These are phyloP conservation scores for Aegilops umbellulata DNA, from an alignment of 176 grass and related monocot genomes.

Conservation along the genomic window DNA sequence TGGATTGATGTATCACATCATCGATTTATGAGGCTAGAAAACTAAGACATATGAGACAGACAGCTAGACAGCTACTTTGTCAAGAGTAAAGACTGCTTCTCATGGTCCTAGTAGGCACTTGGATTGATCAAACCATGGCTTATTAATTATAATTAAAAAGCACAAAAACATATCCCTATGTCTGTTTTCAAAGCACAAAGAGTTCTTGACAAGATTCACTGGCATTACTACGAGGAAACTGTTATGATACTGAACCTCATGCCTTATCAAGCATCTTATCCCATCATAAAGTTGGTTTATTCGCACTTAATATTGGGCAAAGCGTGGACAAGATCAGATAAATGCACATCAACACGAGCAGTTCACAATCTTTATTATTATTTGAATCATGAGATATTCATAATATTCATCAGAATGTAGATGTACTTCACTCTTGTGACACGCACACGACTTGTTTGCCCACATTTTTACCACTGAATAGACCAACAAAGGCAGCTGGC, in stretches of 20 bases:
- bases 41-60: not conserved
- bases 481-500: slow-evolving; percentile 62
- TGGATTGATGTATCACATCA: not conserved
- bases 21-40: not conserved
- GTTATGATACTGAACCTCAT: too few relatives aligned
- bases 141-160: too few relatives aligned
- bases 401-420: not conserved
- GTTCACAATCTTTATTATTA: not conserved
- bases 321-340: not conserved
- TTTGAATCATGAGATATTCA: not conserved
- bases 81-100: not conserved
- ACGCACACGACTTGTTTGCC: slow-evolving; percentile 69
- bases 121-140: not conserved
- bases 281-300: too few relatives aligned
- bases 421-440: slow-evolving; percentile 30
- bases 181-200: too few relatives aligned
- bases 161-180: too few relatives aligned
- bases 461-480: slow-evolving; percentile 79
- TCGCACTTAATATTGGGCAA: too few relatives aligned
- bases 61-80: not conserved
- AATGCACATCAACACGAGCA: too few relatives aligned
- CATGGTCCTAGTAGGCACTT: not conserved
- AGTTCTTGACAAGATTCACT: too few relatives aligned
- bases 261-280: too few relatives aligned
- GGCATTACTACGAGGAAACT: too few relatives aligned